Evolutionary conservation across 2,329 filamentous ascomycete genomes (phyloP).

Genomic region (Calonectria honghensis): DNA sequence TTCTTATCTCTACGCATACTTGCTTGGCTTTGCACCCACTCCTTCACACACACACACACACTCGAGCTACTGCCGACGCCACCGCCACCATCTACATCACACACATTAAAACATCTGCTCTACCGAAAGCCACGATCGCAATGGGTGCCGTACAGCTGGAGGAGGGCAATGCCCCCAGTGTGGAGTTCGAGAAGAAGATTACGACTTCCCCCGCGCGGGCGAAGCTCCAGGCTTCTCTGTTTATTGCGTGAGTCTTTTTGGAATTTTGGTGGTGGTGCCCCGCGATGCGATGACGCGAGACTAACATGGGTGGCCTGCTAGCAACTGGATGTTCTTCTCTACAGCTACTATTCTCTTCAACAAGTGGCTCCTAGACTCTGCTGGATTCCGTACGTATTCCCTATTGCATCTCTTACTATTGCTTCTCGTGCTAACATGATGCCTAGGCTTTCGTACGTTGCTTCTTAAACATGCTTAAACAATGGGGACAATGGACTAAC

Average conservation of each 20-base stretch:
- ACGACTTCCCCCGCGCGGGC: slow-evolving; percentile 9
- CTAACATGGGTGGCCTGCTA: slow-evolving; percentile 50
- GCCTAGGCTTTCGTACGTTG: slow-evolving; percentile 59
- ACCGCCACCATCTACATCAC: background rate
- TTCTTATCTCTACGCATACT: background rate
- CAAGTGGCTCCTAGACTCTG: slow-evolving; percentile 88
- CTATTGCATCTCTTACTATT: background rate
- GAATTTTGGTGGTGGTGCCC: background rate
- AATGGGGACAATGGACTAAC: slow-evolving; percentile 3
- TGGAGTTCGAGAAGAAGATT: background rate
- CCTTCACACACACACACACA: too few species aligned
- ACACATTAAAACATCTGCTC: background rate
- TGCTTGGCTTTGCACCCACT: background rate
- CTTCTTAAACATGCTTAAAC: background rate
- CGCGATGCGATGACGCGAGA: background rate
- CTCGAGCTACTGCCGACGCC: background rate
- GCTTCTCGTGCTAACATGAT: slow-evolving; percentile 32
- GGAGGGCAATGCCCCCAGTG: slow-evolving; percentile 1
- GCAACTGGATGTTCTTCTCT: slow-evolving; percentile 88
- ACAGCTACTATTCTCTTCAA: slow-evolving; percentile 93
- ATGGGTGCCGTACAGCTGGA: slow-evolving; percentile 24
- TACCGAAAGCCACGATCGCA: background rate
- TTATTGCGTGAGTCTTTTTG: slow-evolving; percentile 28
- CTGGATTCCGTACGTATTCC: slow-evolving; percentile 80
- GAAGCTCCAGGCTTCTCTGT: slow-evolving; percentile 31